Conservation (phyloP, 371 early-diverging fungal species). For the Coemansia sp. region DNA sequence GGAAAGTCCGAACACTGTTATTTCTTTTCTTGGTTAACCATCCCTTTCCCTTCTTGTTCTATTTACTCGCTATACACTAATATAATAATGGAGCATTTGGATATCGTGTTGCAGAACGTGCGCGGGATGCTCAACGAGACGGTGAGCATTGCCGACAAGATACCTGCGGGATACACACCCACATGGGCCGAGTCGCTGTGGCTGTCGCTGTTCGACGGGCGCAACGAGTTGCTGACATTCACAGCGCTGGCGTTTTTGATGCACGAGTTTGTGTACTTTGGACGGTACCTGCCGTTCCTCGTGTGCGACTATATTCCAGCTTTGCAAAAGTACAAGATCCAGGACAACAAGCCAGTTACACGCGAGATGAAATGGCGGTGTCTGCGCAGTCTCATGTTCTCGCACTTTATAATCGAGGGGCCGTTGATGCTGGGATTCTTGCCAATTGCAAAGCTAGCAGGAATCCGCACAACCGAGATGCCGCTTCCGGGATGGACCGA, state of each 20-base stretch:
- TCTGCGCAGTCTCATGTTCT: conserved; percentile 65
- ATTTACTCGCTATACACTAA: not conserved
- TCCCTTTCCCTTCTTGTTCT: not conserved
- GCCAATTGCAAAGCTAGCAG: conserved; percentile 76
- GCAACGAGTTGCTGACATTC: conserved; percentile 69
- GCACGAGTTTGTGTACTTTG: conserved; percentile 80
- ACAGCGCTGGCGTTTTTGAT: conserved; percentile 65
- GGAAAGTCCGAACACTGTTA: not conserved
- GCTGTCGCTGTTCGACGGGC: conserved; percentile 65
- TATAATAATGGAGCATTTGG: not conserved
- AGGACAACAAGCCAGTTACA: conserved; percentile 73
- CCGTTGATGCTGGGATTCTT: conserved; percentile 86
- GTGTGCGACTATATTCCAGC: conserved; percentile 70
- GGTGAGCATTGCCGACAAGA: conserved; percentile 26
- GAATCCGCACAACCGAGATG: conserved; percentile 76
- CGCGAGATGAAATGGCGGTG: conserved; percentile 73
- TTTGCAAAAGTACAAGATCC: conserved; percentile 82
- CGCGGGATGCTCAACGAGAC: conserved; percentile 40
- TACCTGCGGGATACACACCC: conserved; percentile 43
- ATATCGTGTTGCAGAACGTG: conserved; percentile 12
- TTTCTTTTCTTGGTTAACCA: not conserved
- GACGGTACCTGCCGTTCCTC: conserved; percentile 73
- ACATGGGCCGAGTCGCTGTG: conserved; percentile 56
- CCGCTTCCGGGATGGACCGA: conserved; percentile 83
- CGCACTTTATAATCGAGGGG: conserved; percentile 76